Evolutionary conservation across 2,329 filamentous ascomycete genomes (phyloP), one percentile per base, ranked within the genome.

Genomic region (Fusarium sp.): DNA sequence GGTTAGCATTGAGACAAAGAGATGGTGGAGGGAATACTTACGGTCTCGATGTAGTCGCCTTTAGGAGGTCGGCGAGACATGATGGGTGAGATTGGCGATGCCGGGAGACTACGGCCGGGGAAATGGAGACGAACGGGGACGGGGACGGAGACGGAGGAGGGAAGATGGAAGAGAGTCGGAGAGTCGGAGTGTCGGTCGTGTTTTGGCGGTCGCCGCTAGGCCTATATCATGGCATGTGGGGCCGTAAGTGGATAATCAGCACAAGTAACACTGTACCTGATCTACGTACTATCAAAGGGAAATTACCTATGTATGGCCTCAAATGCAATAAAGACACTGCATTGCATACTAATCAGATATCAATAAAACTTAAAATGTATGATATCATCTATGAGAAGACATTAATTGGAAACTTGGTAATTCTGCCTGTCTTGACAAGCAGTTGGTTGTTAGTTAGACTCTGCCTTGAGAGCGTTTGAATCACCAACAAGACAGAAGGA

Each of bases 41-140:
- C 94, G 56, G 96, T 99, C 82, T 98, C 95, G 68, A 99, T 98
- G 79, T 98, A 98, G 81, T 98, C 94, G 81, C 93, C 93, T 82
- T 94, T 97, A 12, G 88, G 86, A 53, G 90, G 85, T 78, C 94
- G 92, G 74, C 91, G 88, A 69, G 92, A 92, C 92, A 94, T 94
- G 16, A 59, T 85, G 79, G 68, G 53, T 48, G 59, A n/a, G 7
- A 49, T 64, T 49, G 37, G 48, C 20, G 51, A 59, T 59, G 49
- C 59, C 59, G 63, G 63, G 47, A 40, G 56, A 58, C 48, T 45
- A 58, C 25, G 59, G 59, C 60, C 53, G 67, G 64, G 48, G 23
- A 30, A 25, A 42, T 37, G 63, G 62, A 46, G 34, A 37, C 34
- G 18, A 28, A 53, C 41, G 47, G 54, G 21, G 21, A 5, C 43